Base-by-base conservation (phyloP, 306 rosid species). In the Quercus agrifolia region DNA sequence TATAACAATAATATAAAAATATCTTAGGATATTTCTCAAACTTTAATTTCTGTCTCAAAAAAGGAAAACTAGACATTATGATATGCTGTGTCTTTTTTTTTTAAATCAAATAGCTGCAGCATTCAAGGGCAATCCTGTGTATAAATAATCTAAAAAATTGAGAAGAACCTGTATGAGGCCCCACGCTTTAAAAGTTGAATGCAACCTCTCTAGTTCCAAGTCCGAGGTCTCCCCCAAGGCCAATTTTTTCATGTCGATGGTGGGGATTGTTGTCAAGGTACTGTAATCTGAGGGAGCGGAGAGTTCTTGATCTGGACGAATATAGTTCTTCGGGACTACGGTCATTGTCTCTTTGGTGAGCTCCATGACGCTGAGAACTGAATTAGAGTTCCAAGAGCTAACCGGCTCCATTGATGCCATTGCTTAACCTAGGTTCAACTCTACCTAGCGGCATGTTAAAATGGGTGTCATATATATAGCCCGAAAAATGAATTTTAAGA, bases 131-230 rank as follows among this genome's bases (percentile, higher is more conserved):
- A 7, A 56, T 56, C 21, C 8, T n/a, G 8, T 56, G 8, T 56
- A 20, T 56, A 6, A 9, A 27, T 5, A 2, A 4, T 33, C 41
- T 33, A 5, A 33, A 33, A 5, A 33, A 33, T 33, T 33, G 41
- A 41, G 1, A 27, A 12, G 68, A 71, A 93, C 98, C 96, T 93
- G 95, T 81, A 93, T 90, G 75, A 90, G 62, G 15, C 98, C 98
- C 98, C 98, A 91, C 12, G 87, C 88, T 80, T 85, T 87, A 90
- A 92, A 91, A 77, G 91, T 70, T 10, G 82, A 72, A 82, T 79
- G 87, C 67, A 93, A 69, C 57, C 86, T 84, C 6, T 87, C 71
- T 9, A 90, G 89, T 76, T 90, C 84, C 27, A 57, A 17, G 18
- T 71, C 57, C 25, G 31, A 68, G 20, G 64, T 15, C 77, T 82